A percentile compares a stretch with the other conserved stretches of the same genome.
Evolutionary conservation across 345 rosid genomes (phyloP).

Genomic region (Viola odorata): DNA sequence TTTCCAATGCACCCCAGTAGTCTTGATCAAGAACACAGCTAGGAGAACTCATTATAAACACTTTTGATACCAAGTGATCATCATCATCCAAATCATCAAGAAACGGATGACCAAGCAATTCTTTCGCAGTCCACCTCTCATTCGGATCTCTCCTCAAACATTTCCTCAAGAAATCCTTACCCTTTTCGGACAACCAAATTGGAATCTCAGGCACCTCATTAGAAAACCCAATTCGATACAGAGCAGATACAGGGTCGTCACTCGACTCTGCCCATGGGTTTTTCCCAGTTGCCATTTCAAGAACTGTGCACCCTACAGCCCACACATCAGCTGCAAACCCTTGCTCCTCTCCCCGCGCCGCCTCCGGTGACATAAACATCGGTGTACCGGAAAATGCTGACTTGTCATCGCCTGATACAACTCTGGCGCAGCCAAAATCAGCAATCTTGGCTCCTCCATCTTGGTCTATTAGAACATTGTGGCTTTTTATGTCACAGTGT

Average conservation of each 20-base stretch:
- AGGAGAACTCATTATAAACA: constrained; percentile 43
- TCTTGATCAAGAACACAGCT: constrained; percentile 64
- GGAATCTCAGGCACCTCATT: constrained; percentile 63
- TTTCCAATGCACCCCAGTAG: constrained; percentile 51
- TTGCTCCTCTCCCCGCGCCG: constrained; percentile 79
- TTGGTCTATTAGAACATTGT: constrained; percentile 54
- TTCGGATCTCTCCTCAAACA: constrained; percentile 55
- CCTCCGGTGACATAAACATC: constrained; percentile 93
- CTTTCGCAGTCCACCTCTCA: constrained; percentile 56
- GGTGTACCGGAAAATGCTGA: constrained; percentile 73
- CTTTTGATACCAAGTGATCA: constrained; percentile 7
- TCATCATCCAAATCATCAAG: constrained; percentile 23
- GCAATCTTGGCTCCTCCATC: constrained; percentile 60
- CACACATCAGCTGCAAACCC: constrained; percentile 78
- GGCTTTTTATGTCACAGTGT: constrained; percentile 81
- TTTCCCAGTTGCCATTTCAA: constrained; percentile 76
- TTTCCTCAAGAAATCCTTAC: constrained; percentile 55
- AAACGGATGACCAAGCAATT: constrained; percentile 72
- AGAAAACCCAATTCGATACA: constrained; percentile 74
- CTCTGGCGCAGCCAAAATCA: constrained; percentile 77
- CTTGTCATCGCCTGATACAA: constrained; percentile 12
- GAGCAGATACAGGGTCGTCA: constrained; percentile 62
- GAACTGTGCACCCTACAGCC: constrained; percentile 73
- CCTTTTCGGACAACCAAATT: constrained; percentile 46
- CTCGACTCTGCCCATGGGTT: constrained; percentile 62